Evolutionary conservation across 495 filamentous ascomycete genomes (phyloP).

Genomic region (Cetradonia linearis): DNA sequence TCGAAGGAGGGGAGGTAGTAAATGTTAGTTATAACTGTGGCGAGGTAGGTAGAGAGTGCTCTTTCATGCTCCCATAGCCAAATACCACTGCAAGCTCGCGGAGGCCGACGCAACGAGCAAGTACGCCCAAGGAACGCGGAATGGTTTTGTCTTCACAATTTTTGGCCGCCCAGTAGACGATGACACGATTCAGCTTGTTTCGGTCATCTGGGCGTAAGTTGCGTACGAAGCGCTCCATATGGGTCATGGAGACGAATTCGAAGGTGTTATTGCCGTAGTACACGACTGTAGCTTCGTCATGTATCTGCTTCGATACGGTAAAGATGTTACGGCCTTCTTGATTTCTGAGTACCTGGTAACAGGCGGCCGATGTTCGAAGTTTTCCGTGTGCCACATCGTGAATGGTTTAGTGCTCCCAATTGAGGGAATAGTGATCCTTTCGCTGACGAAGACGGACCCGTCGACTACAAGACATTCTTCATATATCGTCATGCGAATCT

Average conservation of each 20-base stretch:
- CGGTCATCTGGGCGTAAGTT: not conserved
- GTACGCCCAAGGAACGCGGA: not conserved
- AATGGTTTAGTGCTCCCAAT: not conserved
- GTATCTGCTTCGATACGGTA: not conserved
- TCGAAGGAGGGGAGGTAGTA: no score
- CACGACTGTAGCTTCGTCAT: not conserved
- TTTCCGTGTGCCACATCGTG: no score
- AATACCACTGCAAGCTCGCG: not conserved
- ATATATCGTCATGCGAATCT: not conserved
- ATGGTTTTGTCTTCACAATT: no score
- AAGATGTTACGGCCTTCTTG: not conserved
- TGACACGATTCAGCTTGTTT: not conserved
- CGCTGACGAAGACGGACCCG: not conserved
- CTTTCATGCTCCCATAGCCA: not conserved
- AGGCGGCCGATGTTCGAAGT: no score
- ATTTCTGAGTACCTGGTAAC: no score
- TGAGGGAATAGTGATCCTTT: not conserved
- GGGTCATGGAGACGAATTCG: not conserved
- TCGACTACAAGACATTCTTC: not conserved
- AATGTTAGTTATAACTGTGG: no score
- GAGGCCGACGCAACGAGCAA: not conserved
- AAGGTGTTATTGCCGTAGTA: not conserved
- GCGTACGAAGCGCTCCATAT: not conserved
- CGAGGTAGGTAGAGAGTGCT: no score
- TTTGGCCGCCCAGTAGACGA: not conserved